phyloP scores from a whole-genome alignment of 345 rosid species.

The Acer negundo region DNA sequence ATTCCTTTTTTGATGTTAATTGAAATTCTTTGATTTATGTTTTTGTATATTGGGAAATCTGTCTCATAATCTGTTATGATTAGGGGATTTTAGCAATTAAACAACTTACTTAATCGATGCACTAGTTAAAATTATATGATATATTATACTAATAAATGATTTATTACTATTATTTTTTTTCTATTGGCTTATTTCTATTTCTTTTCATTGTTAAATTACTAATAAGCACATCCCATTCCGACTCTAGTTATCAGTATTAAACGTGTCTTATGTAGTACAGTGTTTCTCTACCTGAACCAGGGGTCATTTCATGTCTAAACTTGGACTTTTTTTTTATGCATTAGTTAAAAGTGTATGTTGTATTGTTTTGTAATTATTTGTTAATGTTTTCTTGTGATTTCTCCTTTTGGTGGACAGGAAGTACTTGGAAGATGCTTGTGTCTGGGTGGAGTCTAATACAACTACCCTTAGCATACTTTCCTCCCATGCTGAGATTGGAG shows the following conservation, averaged over 20 bases:
- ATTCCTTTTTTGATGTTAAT: neutral
- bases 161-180: too few relatives aligned
- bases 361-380: neutral
- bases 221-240: neutral
- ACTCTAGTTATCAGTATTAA: too few relatives aligned
- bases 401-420: slow-evolving; percentile 50
- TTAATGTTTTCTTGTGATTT: neutral
- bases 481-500: slow-evolving; percentile 89
- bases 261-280: neutral
- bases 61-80: neutral
- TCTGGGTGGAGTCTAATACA: slow-evolving; percentile 94
- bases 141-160: too few relatives aligned
- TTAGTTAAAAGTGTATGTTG: neutral
- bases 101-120: neutral
- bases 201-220: too few relatives aligned
- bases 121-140: neutral
- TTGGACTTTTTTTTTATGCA: neutral
- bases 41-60: neutral
- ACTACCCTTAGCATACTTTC: slow-evolving; percentile 83
- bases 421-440: slow-evolving; percentile 92
- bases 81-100: neutral
- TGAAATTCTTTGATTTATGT: neutral
- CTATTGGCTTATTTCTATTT: neutral
- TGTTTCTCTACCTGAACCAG: neutral
- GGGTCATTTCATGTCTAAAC: neutral